Percentiles rank a stretch among this genome's conserved stretches.
These are phyloP conservation scores for Kluyveromyces starmeri DNA, from an alignment of 805 yeast species.

Conservation along the genomic window DNA sequence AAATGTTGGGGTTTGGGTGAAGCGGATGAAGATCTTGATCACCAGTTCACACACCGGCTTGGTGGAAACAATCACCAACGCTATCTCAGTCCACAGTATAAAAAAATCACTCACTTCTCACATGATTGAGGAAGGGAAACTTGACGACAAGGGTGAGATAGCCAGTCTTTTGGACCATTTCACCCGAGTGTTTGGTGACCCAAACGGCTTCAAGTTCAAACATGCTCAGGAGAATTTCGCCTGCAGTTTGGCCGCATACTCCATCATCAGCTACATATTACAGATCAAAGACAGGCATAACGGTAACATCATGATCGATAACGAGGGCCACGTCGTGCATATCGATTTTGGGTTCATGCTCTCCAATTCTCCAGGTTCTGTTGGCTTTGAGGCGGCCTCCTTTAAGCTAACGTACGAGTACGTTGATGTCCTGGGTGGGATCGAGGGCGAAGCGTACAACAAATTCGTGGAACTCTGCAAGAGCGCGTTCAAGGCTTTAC, in stretches of 20 bases:
- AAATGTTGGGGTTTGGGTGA: constrained; percentile 77
- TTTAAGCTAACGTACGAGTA: constrained; percentile 88
- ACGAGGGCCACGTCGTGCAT: constrained; percentile 89
- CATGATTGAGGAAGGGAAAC: constrained; percentile 52
- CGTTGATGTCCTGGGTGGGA: constrained; percentile 79
- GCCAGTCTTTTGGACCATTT: constrained; percentile 76
- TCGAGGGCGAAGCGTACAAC: constrained; percentile 48
- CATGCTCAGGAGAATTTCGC: constrained; percentile 83
- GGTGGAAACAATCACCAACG: constrained; percentile 94
- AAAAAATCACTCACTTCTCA: constrained; percentile 83
- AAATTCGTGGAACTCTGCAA: constrained; percentile 57
- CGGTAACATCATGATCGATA: constrained; percentile 94
- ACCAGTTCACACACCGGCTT: constrained; percentile 87
- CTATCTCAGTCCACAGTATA: constrained; percentile 86
- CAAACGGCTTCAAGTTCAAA: constrained; percentile 43
- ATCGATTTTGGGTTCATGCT: constrained; percentile 92
- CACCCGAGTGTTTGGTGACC: constrained; percentile 61
- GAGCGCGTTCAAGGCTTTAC: constrained; percentile 61
- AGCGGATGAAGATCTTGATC: constrained; percentile 82
- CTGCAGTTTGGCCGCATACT: constrained; percentile 80
- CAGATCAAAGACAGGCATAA: constrained; percentile 96
- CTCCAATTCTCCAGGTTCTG: constrained; percentile 93
- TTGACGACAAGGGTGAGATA: constrained; percentile 55
- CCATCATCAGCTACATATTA: constrained; percentile 78
- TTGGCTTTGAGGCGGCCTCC: constrained; percentile 97